Evolutionary conservation across 2,329 filamentous ascomycete species (phyloP).

Genomic region (Byssochlamys sp.): DNA sequence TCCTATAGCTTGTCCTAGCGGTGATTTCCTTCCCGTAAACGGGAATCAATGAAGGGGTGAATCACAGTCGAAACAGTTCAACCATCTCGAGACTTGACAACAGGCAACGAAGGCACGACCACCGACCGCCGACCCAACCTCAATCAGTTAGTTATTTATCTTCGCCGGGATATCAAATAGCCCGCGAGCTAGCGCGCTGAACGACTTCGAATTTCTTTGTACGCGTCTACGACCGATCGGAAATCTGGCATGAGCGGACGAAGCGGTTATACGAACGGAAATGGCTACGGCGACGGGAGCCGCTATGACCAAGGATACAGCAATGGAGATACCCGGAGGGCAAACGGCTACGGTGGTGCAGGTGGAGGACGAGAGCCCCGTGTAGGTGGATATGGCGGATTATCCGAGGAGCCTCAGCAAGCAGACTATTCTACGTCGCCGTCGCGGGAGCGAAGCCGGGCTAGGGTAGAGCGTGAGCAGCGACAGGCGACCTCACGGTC

Average conservation of each 20-base stretch:
- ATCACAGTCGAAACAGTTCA: neutral
- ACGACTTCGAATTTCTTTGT: neutral
- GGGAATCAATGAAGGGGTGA: neutral
- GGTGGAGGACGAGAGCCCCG: constrained; percentile 23
- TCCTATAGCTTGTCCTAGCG: neutral
- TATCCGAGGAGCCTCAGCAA: constrained; percentile 24
- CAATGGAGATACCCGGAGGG: constrained; percentile 19
- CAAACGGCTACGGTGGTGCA: constrained; percentile 23
- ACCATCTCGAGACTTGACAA: neutral
- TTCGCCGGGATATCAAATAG: neutral
- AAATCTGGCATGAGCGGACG: constrained; percentile 8
- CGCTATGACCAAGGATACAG: constrained; percentile 27
- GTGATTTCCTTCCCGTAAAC: neutral
- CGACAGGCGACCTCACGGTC: constrained; percentile 22
- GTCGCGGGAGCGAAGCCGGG: constrained; percentile 25
- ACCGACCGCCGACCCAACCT: neutral
- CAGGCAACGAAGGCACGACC: neutral
- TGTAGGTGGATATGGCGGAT: constrained; percentile 37
- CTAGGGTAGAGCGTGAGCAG: constrained; percentile 22
- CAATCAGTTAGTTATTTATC: neutral
- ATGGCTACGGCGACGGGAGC: constrained; percentile 25
- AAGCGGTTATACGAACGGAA: constrained; percentile 25
- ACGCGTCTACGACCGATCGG: neutral
- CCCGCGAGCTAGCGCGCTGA: neutral
- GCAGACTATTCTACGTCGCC: constrained; percentile 11